Conservation (phyloP, 129 eudicot species). For the Chrysanthemum lavandulifolium region DNA sequence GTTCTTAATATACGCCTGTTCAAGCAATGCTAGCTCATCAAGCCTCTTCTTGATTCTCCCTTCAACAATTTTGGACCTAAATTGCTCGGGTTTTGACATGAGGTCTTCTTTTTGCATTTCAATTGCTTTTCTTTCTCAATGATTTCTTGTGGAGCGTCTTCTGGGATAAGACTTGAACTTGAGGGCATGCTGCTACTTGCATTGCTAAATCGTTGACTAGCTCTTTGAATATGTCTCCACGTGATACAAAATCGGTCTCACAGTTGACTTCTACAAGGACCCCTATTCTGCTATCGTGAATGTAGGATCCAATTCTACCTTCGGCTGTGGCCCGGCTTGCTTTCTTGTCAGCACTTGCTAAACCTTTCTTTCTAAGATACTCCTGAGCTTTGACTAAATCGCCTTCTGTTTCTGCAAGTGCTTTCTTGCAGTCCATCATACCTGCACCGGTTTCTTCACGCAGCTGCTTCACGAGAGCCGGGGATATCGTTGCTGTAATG, state of each 20-base stretch:
- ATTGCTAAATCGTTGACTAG: constrained; percentile 91
- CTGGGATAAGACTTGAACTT: constrained; percentile 63
- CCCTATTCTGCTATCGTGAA: constrained; percentile 88
- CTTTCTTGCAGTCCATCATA: constrained; percentile 98
- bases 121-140: constrained; percentile 70
- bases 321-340: constrained; percentile 89
- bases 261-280: constrained; percentile 88
- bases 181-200: constrained; percentile 99
- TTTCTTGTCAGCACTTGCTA: constrained; percentile 95
- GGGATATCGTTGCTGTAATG: constrained; percentile 60
- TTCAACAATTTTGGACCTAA: constrained; percentile 83
- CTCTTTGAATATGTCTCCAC: constrained; percentile 91
- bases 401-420: constrained; percentile 73
- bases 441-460: constrained; percentile 98
- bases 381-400: constrained; percentile 84
- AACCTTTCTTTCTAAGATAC: constrained; percentile 84
- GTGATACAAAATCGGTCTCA: constrained; percentile 93
- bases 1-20: constrained; percentile 86
- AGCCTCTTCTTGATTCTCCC: constrained; percentile 89
- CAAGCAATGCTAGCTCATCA: constrained; percentile 86
- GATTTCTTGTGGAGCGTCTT: constrained; percentile 71
- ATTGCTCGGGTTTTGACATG: constrained; percentile 82
- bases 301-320: constrained; percentile 90
- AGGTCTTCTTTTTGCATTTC: constrained; percentile 98
- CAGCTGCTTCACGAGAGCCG: constrained; percentile 82